Evolutionary conservation across 2,329 filamentous ascomycete species (phyloP), one percentile per base, ranked within the genome.

Genomic region (Fusarium duplospermum): DNA sequence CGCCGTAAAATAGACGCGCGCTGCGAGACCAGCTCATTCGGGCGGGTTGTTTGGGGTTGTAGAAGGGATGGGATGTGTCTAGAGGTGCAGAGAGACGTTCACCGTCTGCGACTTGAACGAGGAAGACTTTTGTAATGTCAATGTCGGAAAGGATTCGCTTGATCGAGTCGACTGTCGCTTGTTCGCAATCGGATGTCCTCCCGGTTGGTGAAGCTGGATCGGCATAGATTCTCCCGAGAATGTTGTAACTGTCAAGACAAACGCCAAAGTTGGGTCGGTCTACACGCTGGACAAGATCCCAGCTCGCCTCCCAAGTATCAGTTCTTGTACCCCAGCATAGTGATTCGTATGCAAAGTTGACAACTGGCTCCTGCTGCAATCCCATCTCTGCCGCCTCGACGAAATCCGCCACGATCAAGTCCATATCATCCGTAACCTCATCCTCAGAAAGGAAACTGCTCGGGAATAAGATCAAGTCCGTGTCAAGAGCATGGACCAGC

Each of bases 1-100:
- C 92, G 22, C 83, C 82, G 58, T 85, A 85, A 52, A 85, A 84
- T 2, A 95, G 4, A 20, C 93, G 85, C 71, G 92, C 93, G 79
- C 95, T 95, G 20, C 93, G 78, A 1, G 81, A 93, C 93, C 93
- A 96, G 77, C 88, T 93, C 93, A 96, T 95, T 4, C 93, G 85
- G 0, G 78, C 9, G 0, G 83, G 83, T 72, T 84, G 82, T 31
- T 78, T 78, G 0, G 72, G 42, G 68, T 80, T 72, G 67, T 84
- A 81, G 40, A 83, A 83, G 3, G 77, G 69, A 54, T 85, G 83
- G 0, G 79, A 82, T 5, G 85, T 88, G 80, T 52, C 91, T 84
- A 95, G 81, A 0, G 93, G 93, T 13, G 83, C 76, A 0, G 81
- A 77, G 4, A 95, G 85, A 5, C 87, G 85, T 80, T 94, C 92